Evolutionary conservation across 192 early-diverging fungal genomes (phyloP).

Genomic region (Gigaspora rosea): DNA sequence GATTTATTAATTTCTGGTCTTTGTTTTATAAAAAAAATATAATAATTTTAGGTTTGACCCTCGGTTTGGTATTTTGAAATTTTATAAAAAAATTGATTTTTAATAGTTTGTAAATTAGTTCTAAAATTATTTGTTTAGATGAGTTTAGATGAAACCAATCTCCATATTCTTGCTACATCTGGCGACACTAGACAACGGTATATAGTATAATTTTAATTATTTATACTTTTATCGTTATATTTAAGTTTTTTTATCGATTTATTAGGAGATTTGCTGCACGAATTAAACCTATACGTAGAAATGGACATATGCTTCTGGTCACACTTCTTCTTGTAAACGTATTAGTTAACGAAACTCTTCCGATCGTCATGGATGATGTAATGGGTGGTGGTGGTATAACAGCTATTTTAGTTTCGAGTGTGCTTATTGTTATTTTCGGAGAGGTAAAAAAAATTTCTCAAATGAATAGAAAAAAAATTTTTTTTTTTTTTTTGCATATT

Average conservation of each 20-base stretch:
- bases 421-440: slow-evolving; percentile 86
- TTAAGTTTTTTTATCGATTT: background rate
- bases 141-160: slow-evolving; percentile 80
- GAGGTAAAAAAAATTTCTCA: slow-evolving; percentile 30
- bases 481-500: too few species aligned
- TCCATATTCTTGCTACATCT: slow-evolving; percentile 77
- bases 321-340: slow-evolving; percentile 89
- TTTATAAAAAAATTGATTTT: background rate
- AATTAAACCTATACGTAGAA: slow-evolving; percentile 86
- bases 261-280: slow-evolving; percentile 61
- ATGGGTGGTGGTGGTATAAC: slow-evolving; percentile 72
- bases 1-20: background rate
- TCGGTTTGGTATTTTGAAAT: slow-evolving; percentile 39
- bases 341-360: slow-evolving; percentile 88
- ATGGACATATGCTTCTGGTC: slow-evolving; percentile 85
- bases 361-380: slow-evolving; percentile 72
- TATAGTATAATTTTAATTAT: background rate
- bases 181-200: slow-evolving; percentile 62
- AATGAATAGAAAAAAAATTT: too few species aligned
- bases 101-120: background rate
- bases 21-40: too few species aligned
- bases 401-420: slow-evolving; percentile 82
- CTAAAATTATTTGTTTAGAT: slow-evolving; percentile 43
- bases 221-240: background rate
- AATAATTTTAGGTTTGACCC: slow-evolving; percentile 38